A percentile compares a stretch with the other conserved stretches of the same genome.
phyloP scores from a whole-genome alignment of 176 grass and related monocot genomes.

The Zizania latifolia region DNA sequence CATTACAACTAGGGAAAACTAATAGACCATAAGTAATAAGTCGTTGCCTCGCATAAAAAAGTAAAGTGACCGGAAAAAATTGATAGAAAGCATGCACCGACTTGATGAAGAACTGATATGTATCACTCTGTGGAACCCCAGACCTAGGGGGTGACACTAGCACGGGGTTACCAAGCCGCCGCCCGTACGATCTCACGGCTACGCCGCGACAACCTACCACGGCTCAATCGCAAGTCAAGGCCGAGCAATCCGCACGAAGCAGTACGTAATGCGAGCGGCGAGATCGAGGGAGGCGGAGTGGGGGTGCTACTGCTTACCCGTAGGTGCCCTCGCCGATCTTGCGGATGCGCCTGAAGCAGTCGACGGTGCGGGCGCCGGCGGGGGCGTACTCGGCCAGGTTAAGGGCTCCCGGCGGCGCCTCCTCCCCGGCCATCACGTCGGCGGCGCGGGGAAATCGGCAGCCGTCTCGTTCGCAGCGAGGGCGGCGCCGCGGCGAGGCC shows the following conservation, averaged over 20 bases:
- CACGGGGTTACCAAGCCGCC: background rate
- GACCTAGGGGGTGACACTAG: background rate
- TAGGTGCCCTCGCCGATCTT: constrained; percentile 87
- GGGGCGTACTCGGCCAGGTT: constrained; percentile 51
- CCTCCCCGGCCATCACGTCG: constrained; percentile 39
- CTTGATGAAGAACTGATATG: background rate
- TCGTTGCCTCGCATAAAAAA: background rate
- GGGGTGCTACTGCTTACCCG: constrained; percentile 50
- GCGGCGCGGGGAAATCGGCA: too few relatives aligned
- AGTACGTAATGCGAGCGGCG: background rate
- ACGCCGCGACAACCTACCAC: background rate
- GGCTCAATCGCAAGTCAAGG: background rate
- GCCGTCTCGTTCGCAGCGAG: too few relatives aligned
- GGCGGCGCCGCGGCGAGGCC: too few relatives aligned
- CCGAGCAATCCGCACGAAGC: background rate
- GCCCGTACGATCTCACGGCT: constrained; percentile 6
- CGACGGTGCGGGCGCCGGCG: constrained; percentile 56
- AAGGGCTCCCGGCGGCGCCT: constrained; percentile 44
- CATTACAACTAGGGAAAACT: background rate
- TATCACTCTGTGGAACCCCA: background rate
- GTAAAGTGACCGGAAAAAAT: background rate
- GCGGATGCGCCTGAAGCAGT: constrained; percentile 76
- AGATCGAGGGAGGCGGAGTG: background rate
- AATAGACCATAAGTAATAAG: background rate
- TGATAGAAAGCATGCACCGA: background rate